Evolutionary conservation across 208 protist genomes (phyloP).

Genomic region (Leptomonas pyrrhocoris): DNA sequence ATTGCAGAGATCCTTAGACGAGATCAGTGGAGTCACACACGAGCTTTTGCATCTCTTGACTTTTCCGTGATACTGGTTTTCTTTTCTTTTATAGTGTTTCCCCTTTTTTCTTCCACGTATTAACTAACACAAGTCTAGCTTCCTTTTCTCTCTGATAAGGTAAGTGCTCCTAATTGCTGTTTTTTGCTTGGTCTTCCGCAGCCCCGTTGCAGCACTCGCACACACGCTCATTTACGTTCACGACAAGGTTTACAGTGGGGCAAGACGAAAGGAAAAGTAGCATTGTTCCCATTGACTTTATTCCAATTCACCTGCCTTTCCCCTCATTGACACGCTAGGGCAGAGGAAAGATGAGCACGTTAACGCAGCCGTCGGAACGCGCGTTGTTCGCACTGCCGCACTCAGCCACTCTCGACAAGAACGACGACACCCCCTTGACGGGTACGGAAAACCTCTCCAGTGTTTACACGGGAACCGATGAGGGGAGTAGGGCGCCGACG

Average conservation of each 20-base stretch:
- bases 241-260: background rate
- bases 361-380: slow-evolving; percentile 2
- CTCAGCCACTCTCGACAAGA: slow-evolving; percentile 11
- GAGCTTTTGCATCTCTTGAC: background rate
- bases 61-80: background rate
- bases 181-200: background rate
- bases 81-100: background rate
- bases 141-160: slow-evolving; percentile 12
- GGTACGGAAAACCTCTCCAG: slow-evolving; percentile 9
- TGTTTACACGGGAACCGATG: slow-evolving; percentile 23
- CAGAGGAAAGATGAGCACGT: slow-evolving; percentile 10
- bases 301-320: background rate
- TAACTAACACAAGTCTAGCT: background rate
- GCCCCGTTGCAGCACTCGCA: background rate
- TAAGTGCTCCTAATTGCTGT: background rate
- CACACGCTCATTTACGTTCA: no score
- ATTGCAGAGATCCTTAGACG: background rate
- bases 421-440: slow-evolving; percentile 3
- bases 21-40: no score
- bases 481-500: slow-evolving; percentile 21
- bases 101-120: slow-evolving; percentile 16
- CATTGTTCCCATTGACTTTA: background rate
- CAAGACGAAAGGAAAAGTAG: no score
- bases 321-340: background rate
- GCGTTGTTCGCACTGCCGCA: background rate